Conservation (phyloP, 768 basidiomycete genomes). For the Tricholoma sp. region DNA sequence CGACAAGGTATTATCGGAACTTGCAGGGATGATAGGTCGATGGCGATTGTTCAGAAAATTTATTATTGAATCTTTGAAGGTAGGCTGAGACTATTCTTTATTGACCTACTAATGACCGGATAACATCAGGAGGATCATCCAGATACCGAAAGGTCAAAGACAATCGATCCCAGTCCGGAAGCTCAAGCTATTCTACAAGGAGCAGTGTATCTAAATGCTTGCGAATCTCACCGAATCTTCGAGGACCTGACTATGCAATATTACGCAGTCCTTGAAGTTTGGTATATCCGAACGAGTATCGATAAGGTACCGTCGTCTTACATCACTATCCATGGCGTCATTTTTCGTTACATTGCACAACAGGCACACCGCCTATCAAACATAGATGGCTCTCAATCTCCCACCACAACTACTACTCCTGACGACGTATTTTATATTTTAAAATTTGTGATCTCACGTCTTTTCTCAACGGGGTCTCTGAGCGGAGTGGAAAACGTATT, state of each 20-base stretch:
- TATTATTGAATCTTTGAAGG: slow-evolving; percentile 68
- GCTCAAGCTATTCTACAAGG: slow-evolving; percentile 8
- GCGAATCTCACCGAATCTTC: slow-evolving; percentile 54
- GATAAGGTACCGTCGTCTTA: slow-evolving; percentile 61
- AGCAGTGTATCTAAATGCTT: slow-evolving; percentile 36
- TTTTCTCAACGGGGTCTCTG: slow-evolving; percentile 73
- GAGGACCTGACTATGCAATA: slow-evolving; percentile 64
- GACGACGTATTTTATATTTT: slow-evolving; percentile 97
- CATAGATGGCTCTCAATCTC: slow-evolving; percentile 60
- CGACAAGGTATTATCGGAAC: slow-evolving; percentile 84
- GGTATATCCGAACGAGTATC: slow-evolving; percentile 84
- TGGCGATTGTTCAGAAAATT: slow-evolving; percentile 93
- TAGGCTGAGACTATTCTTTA: slow-evolving; percentile 22
- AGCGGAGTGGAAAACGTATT: slow-evolving; percentile 53
- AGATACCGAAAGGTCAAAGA: slow-evolving; percentile 5
- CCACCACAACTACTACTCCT: slow-evolving; percentile 67
- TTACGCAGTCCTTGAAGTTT: slow-evolving; percentile 86
- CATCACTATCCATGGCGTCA: background rate
- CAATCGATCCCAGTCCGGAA: background rate
- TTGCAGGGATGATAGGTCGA: slow-evolving; percentile 84
- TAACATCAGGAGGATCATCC: slow-evolving; percentile 15
- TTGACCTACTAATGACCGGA: background rate
- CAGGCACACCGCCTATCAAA: slow-evolving; percentile 87
- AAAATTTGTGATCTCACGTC: slow-evolving; percentile 73
- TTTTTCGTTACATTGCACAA: background rate